Evolutionary conservation across 768 basidiomycete genomes (phyloP).

Genomic region (Termitomyces sp.): DNA sequence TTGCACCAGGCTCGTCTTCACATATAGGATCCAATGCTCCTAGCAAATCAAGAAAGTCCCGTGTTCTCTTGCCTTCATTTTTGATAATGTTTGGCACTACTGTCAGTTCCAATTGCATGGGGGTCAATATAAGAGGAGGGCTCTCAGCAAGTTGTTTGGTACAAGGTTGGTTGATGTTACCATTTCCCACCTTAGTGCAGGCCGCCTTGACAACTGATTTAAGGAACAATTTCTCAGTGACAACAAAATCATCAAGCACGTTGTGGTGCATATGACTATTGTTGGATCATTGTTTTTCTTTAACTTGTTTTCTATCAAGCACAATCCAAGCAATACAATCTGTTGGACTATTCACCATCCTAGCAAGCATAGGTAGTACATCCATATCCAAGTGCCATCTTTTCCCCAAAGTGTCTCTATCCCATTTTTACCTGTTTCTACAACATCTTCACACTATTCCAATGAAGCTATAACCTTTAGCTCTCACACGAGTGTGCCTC

Average conservation of each 20-base stretch:
- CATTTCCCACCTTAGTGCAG: neutral
- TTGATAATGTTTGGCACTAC: neutral
- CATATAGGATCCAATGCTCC: neutral
- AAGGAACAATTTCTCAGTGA: conserved; percentile 74
- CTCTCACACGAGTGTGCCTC: conserved; percentile 39
- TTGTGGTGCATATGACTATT: conserved; percentile 46
- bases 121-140: conserved; percentile 59
- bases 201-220: conserved; percentile 7
- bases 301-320: conserved; percentile 29
- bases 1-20: neutral
- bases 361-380: conserved; percentile 75
- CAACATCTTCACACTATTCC: conserved; percentile 37
- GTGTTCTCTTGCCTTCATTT: neutral
- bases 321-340: conserved; percentile 59
- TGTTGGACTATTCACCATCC: conserved; percentile 79
- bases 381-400: conserved; percentile 64
- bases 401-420: conserved; percentile 63
- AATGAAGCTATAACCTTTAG: conserved; percentile 49
- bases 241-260: conserved; percentile 68
- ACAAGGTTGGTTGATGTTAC: conserved; percentile 44
- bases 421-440: conserved; percentile 44
- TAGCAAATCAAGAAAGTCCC: conserved; percentile 10
- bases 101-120: conserved; percentile 63
- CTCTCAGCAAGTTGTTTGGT: conserved; percentile 60
- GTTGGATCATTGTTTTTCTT: neutral